These are phyloP conservation scores for Phialocephala subalpina DNA, from an alignment of 2,329 filamentous ascomycete genomes.

Conservation along the genomic window DNA sequence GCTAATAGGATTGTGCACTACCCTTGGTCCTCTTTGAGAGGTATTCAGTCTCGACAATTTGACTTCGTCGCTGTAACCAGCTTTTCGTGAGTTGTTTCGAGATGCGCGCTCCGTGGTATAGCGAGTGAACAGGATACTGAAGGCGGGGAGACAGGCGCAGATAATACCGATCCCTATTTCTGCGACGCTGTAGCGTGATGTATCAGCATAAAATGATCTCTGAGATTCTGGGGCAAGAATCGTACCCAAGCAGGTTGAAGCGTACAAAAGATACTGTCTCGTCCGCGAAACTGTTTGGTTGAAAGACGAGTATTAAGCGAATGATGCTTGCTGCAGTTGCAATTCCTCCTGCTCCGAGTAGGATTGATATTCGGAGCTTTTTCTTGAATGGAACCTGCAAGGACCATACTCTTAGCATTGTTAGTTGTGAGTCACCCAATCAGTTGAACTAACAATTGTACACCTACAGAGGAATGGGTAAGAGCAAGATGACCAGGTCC, in stretches of 20 bases:
- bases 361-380: conserved; percentile 35
- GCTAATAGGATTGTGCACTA: not conserved
- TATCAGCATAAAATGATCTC: not conserved
- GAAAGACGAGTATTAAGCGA: conserved; percentile 24
- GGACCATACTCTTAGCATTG: conserved; percentile 38
- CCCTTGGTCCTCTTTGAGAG: not conserved
- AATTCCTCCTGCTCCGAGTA: conserved; percentile 25
- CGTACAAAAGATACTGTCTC: conserved; percentile 22
- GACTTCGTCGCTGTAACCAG: not conserved
- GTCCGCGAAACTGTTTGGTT: conserved; percentile 21
- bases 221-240: too few species aligned
- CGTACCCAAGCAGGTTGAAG: conserved; percentile 24
- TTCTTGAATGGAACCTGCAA: conserved; percentile 43
- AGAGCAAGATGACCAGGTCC: conserved; percentile 43
- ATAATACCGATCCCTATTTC: conserved; percentile 19
- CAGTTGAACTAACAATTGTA: not conserved
- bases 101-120: not conserved
- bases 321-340: conserved; percentile 17
- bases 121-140: conserved; percentile 15
- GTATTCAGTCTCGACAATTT: not conserved
- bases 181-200: not conserved
- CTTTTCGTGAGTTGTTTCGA: not conserved
- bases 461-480: conserved; percentile 42
- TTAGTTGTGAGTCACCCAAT: not conserved
- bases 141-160: conserved; percentile 14